Percentiles rank a stretch among this genome's conserved stretches.
These are phyloP conservation scores for Blastobotrys petasosporus DNA, from an alignment of 1,139 yeast genomes.

Conservation along the genomic window DNA sequence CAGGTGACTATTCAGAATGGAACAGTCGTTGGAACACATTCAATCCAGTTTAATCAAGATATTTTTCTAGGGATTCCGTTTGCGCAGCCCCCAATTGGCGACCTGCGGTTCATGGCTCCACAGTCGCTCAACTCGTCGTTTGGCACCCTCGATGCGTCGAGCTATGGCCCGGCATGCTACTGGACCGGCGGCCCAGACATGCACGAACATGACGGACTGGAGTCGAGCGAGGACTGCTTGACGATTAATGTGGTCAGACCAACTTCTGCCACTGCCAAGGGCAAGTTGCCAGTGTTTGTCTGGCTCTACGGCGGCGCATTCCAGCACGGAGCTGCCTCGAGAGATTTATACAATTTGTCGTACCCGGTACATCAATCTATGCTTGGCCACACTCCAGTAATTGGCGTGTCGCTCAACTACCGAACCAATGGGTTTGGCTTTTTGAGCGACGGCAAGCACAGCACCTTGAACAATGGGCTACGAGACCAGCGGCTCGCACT, in stretches of 20 bases:
- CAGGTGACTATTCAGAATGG: background rate
- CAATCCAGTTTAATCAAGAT: constrained; percentile 8
- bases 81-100: constrained; percentile 24
- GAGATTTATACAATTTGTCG: constrained; percentile 8
- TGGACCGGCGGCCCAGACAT: background rate
- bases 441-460: constrained; percentile 26
- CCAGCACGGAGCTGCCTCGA: constrained; percentile 9
- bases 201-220: constrained; percentile 4
- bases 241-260: constrained; percentile 22
- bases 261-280: background rate
- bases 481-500: constrained; percentile 35
- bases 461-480: constrained; percentile 29
- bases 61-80: constrained; percentile 22
- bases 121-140: constrained; percentile 5
- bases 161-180: constrained; percentile 13
- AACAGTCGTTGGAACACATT: background rate
- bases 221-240: constrained; percentile 23
- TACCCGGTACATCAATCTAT: constrained; percentile 12
- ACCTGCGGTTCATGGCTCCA: constrained; percentile 20
- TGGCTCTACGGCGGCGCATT: constrained; percentile 39
- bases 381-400: constrained; percentile 25
- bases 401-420: constrained; percentile 35
- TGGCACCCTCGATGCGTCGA: constrained; percentile 13
- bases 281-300: constrained; percentile 30
- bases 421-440: constrained; percentile 34